Evolutionary conservation across 352 stramenopile genomes (phyloP).

Genomic region (Albugo candida): DNA sequence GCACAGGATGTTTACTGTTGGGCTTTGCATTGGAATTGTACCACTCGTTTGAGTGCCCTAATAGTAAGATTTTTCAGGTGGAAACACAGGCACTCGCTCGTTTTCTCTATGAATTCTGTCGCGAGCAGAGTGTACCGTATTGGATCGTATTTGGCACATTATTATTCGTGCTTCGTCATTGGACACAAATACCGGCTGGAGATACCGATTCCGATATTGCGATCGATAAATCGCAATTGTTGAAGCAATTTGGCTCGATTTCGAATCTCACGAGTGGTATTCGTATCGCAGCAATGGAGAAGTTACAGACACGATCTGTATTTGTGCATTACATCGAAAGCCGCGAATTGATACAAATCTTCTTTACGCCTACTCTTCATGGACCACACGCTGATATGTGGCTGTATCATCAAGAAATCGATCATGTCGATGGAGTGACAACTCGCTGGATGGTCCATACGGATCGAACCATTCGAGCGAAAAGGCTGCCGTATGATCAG

Average conservation of each 20-base stretch:
- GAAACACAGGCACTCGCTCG: slow-evolving; percentile 48
- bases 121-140: slow-evolving; percentile 22
- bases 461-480: slow-evolving; percentile 46
- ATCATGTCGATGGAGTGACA: slow-evolving; percentile 6
- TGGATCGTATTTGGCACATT: slow-evolving; percentile 58
- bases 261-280: slow-evolving; percentile 30
- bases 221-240: slow-evolving; percentile 34
- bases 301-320: slow-evolving; percentile 19
- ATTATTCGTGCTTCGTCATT: slow-evolving; percentile 47
- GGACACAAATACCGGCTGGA: slow-evolving; percentile 37
- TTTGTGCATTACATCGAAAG: slow-evolving; percentile 30
- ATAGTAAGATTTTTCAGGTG: slow-evolving; percentile 39
- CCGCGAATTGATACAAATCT: slow-evolving; percentile 49
- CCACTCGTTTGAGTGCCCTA: slow-evolving; percentile 34
- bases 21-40: slow-evolving; percentile 36
- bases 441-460: slow-evolving; percentile 43
- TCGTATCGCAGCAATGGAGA: slow-evolving; percentile 18
- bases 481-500: slow-evolving; percentile 40
- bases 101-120: slow-evolving; percentile 35
- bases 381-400: slow-evolving; percentile 61
- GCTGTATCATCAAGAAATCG: slow-evolving; percentile 36
- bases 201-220: slow-evolving; percentile 66
- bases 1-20: slow-evolving; percentile 15
- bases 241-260: slow-evolving; percentile 25
- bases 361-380: slow-evolving; percentile 18